Evolutionary conservation across 1,284 basidiomycete genomes (phyloP).

Genomic region (Malassezia restricta): DNA sequence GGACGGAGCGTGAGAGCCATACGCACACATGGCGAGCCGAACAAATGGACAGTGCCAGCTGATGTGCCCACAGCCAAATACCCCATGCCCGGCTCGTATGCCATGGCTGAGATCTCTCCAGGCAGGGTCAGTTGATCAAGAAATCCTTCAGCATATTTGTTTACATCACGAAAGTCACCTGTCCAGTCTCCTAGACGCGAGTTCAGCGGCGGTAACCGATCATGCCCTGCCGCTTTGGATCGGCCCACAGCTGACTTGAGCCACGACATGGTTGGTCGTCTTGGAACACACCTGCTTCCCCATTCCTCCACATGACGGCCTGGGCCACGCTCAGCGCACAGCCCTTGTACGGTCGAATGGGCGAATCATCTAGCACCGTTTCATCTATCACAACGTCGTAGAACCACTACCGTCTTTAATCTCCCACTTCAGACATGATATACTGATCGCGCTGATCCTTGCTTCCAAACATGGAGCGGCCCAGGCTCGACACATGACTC

Average conservation of each 20-base stretch:
- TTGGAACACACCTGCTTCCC: not conserved
- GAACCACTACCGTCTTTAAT: too few relatives aligned
- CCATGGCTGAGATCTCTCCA: constrained; percentile 39
- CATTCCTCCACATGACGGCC: not conserved
- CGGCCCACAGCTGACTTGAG: constrained; percentile 8
- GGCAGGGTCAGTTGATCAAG: constrained; percentile 39
- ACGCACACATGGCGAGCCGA: constrained; percentile 58
- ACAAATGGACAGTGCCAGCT: constrained; percentile 55
- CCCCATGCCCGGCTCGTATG: constrained; percentile 45
- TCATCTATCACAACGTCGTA: not conserved
- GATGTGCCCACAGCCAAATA: constrained; percentile 58
- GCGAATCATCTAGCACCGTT: too few relatives aligned
- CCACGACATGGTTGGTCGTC: constrained; percentile 11
- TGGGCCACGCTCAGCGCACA: too few relatives aligned
- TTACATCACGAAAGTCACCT: constrained; percentile 8
- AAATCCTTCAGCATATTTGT: constrained; percentile 32
- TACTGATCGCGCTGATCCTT: constrained; percentile 16
- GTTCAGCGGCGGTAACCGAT: not conserved
- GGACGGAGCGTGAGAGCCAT: constrained; percentile 53
- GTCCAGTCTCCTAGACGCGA: constrained; percentile 13
- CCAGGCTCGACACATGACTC: constrained; percentile 18
- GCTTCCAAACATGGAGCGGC: constrained; percentile 18
- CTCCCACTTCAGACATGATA: constrained; percentile 1
- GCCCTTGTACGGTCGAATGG: too few relatives aligned
- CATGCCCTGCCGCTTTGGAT: not conserved